Base-by-base conservation (phyloP, 169 alveolate species). In the Pseudocohnilembus persalinus region DNA sequence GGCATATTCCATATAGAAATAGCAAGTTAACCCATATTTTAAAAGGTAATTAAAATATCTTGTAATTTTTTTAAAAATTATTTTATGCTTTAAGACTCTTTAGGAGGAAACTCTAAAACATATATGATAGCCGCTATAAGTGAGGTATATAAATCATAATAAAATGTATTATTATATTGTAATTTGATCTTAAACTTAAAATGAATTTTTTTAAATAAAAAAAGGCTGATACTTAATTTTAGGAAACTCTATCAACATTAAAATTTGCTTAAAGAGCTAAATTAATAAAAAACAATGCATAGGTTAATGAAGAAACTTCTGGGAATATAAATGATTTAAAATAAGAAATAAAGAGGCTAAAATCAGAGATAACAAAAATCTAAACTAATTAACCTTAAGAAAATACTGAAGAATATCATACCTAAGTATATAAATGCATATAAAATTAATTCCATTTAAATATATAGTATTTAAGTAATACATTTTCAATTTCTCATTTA, bases 61-160 rank as follows among this genome's bases (percentile, higher is more conserved):
- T 11, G 20, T 49, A 49, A 49, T 11, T 49, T 49, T 11, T 49
- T 11, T 11, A 49, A 11, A 49, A 49, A 49, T 11, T 11, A 11
- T 4, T 49, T 4, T 73, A 83, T 95, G 24, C 85, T 94, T 85
- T 82, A 92, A 85, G 97, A 96, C 75, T 92, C 97, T 16, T 88
- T 97, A 32, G 98, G 98, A 73, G 98, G 98, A 28, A 96, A 96
- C 85, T 88, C 96, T 15, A 94, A 94, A 85, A 94, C 97, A 6
- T 89, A 88, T 33, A 91, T 96, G 83, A 90, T 96, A 33, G 96
- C 97, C 31, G 94, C 92, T 89, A 88, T 94, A n/a, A 84, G 92
- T n/a, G 96, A 97, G 31, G 92, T 95, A 29, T 88, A 88, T 31
- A 83, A 83, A 63, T 88, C 91, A 31, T 88, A 82, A 82, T 89